phyloP scores from a whole-genome alignment of 2,329 filamentous ascomycete genomes.

The Calonectria pauciramosa region DNA sequence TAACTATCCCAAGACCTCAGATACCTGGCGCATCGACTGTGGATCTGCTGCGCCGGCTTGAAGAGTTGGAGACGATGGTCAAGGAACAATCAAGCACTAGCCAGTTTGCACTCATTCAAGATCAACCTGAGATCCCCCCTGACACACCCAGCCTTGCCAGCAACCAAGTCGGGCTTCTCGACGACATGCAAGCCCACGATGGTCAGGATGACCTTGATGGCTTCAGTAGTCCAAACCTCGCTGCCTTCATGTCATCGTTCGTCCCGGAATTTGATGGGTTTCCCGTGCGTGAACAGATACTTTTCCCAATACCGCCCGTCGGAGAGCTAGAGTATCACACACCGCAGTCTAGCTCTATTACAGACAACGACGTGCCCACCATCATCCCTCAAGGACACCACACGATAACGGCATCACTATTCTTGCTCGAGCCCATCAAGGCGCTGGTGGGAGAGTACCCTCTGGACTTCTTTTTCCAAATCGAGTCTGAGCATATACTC shows the following conservation, averaged over 20 bases:
- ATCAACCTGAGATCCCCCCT: too few relatives aligned
- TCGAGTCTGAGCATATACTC: not conserved
- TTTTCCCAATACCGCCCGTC: not conserved
- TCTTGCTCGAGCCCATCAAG: constrained; percentile 29
- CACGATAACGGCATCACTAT: constrained; percentile 32
- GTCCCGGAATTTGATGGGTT: not conserved
- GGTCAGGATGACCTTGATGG: not conserved
- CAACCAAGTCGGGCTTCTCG: not conserved
- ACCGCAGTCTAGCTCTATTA: not conserved
- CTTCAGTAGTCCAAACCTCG: not conserved
- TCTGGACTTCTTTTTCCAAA: not conserved
- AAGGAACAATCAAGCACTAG: too few relatives aligned
- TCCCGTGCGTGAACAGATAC: not conserved
- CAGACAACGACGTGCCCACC: constrained; percentile 6
- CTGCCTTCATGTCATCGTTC: not conserved
- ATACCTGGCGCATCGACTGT: not conserved
- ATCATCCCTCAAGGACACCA: constrained; percentile 37
- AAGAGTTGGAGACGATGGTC: too few relatives aligned
- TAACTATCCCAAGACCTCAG: not conserved
- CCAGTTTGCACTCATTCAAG: too few relatives aligned
- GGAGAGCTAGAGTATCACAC: not conserved
- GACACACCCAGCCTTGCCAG: not conserved
- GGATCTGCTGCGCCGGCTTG: too few relatives aligned
- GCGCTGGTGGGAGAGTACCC: not conserved
- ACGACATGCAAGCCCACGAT: not conserved